phyloP scores from a whole-genome alignment of 257 asterid species.

The Nicotiana knightiana region DNA sequence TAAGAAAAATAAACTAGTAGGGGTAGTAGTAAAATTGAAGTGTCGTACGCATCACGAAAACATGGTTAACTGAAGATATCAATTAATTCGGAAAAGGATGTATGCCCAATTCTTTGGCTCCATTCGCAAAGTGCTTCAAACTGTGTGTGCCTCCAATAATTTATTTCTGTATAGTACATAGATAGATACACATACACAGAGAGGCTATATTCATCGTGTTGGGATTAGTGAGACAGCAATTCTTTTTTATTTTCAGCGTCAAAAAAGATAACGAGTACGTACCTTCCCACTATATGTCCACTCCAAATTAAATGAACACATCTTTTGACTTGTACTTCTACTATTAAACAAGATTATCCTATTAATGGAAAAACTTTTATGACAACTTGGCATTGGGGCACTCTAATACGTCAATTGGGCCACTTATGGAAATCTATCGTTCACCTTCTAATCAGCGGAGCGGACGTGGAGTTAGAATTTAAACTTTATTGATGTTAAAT shows the following conservation, averaged over 20 bases:
- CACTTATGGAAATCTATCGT: background rate
- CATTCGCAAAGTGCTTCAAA: constrained; percentile 5
- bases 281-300: background rate
- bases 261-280: background rate
- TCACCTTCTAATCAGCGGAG: background rate
- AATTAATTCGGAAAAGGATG: background rate
- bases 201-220: background rate
- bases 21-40: background rate
- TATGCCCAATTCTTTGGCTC: constrained; percentile 7
- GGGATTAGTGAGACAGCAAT: constrained; percentile 12
- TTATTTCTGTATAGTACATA: background rate
- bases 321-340: background rate
- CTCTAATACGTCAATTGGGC: background rate
- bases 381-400: constrained; percentile 7
- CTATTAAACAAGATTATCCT: background rate
- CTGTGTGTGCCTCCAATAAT: background rate
- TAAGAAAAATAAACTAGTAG: background rate
- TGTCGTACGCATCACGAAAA: background rate
- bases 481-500: too few species aligned
- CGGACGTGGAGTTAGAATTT: too few species aligned
- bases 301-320: background rate
- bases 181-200: background rate
- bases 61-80: background rate
- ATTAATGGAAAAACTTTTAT: background rate
- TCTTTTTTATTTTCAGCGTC: background rate